Evolutionary conservation across 768 basidiomycete genomes (phyloP).

Genomic region (Termitomyces sp.): DNA sequence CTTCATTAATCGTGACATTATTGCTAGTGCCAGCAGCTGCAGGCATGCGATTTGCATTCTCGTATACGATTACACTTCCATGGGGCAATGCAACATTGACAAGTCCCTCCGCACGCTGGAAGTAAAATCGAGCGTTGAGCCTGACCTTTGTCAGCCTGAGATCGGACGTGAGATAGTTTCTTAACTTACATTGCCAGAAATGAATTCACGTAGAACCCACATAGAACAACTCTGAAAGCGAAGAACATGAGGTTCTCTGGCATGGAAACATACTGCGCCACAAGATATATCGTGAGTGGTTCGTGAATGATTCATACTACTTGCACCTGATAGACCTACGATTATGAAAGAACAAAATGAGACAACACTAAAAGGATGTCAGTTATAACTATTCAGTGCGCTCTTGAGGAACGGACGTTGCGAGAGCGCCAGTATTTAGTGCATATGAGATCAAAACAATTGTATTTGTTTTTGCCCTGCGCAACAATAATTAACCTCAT

Average conservation of each 20-base stretch:
- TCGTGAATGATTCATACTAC: not conserved
- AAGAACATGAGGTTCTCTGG: not conserved
- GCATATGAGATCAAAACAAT: not conserved
- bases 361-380: not conserved
- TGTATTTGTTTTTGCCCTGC: not conserved
- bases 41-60: not conserved
- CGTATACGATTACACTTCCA: not conserved
- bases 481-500: not conserved
- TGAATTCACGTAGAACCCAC: not conserved
- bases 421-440: not conserved
- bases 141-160: not conserved
- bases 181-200: not conserved
- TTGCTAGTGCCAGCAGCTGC: not conserved
- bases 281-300: not conserved
- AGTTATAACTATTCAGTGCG: not conserved
- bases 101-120: not conserved
- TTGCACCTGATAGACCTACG: not conserved
- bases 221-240: not conserved
- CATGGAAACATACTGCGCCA: not conserved
- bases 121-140: not conserved
- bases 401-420: not conserved
- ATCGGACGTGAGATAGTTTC: not conserved
- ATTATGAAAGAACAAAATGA: not conserved
- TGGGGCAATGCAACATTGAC: not conserved
- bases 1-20: not conserved